Conservation (phyloP, 495 filamentous ascomycete genomes). For the Aspergillus hancockii region DNA sequence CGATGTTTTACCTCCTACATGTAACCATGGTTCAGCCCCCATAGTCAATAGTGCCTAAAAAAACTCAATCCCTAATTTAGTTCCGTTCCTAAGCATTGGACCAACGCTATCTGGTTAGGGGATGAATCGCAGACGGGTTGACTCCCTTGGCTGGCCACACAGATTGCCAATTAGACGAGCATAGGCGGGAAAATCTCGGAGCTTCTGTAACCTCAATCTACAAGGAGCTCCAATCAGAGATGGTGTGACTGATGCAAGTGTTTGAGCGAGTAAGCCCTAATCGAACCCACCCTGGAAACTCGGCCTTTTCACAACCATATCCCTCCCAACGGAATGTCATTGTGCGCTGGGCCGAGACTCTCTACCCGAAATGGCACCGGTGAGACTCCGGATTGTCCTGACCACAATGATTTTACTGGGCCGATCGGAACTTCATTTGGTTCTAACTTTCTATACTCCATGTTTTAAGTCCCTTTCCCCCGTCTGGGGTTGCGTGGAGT, state of each 20-base stretch:
- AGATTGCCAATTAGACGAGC: slow-evolving; percentile 6
- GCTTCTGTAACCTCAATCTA: not conserved
- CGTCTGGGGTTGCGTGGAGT: not conserved
- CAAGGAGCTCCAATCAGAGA: not conserved
- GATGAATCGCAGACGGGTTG: not conserved
- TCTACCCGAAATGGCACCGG: slow-evolving; percentile 3
- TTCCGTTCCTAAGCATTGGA: not conserved
- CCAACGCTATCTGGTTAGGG: not conserved
- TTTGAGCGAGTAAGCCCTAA: not conserved
- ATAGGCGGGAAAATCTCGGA: slow-evolving; percentile 20
- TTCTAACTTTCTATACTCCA: not conserved
- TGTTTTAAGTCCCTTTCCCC: not conserved
- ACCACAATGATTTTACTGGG: not conserved
- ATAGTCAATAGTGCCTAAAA: not conserved
- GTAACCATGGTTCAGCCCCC: not conserved
- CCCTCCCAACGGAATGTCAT: not conserved
- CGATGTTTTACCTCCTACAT: not conserved
- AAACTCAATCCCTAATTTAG: not conserved
- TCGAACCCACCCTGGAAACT: not conserved
- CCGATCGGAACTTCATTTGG: not conserved
- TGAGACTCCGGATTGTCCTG: slow-evolving; percentile 3
- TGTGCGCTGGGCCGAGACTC: not conserved
- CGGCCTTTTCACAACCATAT: not conserved
- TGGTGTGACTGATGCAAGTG: not conserved
- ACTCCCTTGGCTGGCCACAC: not conserved